Conservation (phyloP, 441 rosid genomes). For the Euphorbia schlechtendalii region DNA sequence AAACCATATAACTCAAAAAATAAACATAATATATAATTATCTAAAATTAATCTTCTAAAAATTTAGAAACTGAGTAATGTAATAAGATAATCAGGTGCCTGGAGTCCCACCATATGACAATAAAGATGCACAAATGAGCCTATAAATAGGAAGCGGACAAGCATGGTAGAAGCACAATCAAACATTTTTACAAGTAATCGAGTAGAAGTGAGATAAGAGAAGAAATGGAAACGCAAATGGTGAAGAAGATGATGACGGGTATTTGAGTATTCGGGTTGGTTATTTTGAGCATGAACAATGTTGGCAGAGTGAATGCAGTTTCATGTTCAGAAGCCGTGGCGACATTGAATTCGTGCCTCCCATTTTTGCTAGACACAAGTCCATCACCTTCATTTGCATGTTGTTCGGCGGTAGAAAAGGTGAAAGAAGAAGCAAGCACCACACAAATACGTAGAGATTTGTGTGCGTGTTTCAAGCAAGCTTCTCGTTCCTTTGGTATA, state of each 20-base stretch:
- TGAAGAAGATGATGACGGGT: not conserved
- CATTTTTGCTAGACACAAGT: no score
- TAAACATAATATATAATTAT: no score
- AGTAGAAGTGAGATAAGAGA: not conserved
- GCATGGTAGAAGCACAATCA: not conserved
- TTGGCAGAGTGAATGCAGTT: slow-evolving; percentile 1
- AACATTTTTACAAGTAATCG: no score
- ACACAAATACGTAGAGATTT: slow-evolving; percentile 10
- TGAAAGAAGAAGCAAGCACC: slow-evolving; percentile 19
- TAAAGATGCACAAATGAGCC: not conserved
- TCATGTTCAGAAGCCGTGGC: no score
- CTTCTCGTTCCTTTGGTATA: not conserved
- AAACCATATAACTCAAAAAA: no score
- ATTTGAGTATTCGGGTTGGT: slow-evolving; percentile 11
- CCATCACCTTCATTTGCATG: no score
- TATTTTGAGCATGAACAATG: slow-evolving; percentile 1
- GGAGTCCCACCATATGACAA: not conserved
- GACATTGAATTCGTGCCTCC: no score
- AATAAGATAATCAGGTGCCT: no score
- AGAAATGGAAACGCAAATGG: slow-evolving; percentile 9
- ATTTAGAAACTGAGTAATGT: no score
- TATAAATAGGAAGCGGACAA: not conserved
- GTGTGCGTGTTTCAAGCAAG: slow-evolving; percentile 18
- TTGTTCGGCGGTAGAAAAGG: no score
- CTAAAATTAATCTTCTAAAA: no score